Percentiles rank a stretch among this genome's conserved stretches.
phyloP scores from a whole-genome alignment of 73 alveolate genomes.

The Blepharisma japonicum region DNA sequence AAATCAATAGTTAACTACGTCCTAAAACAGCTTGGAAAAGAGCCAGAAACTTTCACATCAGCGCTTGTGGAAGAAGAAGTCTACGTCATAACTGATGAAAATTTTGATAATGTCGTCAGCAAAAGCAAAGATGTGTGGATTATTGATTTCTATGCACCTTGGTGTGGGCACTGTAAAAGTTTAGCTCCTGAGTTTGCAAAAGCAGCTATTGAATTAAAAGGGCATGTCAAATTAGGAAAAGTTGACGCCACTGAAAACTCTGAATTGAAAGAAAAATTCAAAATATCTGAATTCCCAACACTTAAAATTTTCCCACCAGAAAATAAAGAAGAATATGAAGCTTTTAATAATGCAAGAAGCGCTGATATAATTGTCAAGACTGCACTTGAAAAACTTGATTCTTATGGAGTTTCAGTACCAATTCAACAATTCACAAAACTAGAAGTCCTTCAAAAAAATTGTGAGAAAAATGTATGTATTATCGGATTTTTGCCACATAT shows the following conservation, averaged over 20 bases:
- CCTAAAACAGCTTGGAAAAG: conserved; percentile 32
- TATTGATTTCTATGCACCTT: conserved; percentile 72
- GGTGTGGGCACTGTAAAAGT: conserved; percentile 84
- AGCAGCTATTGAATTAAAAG: conserved; percentile 84
- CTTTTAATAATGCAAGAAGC: conserved; percentile 39
- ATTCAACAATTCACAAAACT: conserved; percentile 6
- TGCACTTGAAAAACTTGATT: conserved; percentile 33
- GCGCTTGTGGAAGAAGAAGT: conserved; percentile 48
- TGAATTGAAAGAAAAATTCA: conserved; percentile 55
- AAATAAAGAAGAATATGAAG: conserved; percentile 41
- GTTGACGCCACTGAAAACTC: conserved; percentile 83
- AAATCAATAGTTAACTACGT: conserved; percentile 64
- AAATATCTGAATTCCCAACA: conserved; percentile 71
- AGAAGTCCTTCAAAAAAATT: conserved; percentile 22
- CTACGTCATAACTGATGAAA: conserved; percentile 58
- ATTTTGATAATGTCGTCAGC: conserved; percentile 54
- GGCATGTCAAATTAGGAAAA: conserved; percentile 81
- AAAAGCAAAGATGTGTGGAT: conserved; percentile 68
- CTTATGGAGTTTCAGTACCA: neutral
- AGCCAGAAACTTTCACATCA: neutral
- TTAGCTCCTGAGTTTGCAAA: conserved; percentile 85
- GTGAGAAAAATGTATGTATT: conserved; percentile 56
- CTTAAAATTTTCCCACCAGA: conserved; percentile 56
- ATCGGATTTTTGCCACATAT: conserved; percentile 80
- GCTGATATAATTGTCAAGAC: conserved; percentile 6